Percentiles rank a stretch among this genome's conserved stretches.
Conservation (phyloP, 257 asterid genomes). For the Striga asiatica region DNA sequence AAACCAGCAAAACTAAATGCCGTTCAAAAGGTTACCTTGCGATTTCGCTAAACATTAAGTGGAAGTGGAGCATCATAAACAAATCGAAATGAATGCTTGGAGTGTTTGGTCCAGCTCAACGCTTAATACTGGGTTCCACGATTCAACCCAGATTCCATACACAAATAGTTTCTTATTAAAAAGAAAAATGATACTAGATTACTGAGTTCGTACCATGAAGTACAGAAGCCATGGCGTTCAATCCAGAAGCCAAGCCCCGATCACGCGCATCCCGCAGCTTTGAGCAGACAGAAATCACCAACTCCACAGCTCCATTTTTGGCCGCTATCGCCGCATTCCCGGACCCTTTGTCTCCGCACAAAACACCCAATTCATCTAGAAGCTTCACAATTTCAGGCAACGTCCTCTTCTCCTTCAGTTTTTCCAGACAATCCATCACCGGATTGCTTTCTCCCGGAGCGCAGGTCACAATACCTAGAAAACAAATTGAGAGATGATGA, state of each 20-base stretch:
- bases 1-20: background rate
- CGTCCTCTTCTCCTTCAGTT: slow-evolving; percentile 33
- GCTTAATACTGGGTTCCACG: background rate
- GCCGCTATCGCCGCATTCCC: slow-evolving; percentile 67
- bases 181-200: background rate
- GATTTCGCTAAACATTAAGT: too few species aligned
- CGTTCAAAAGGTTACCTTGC: too few species aligned
- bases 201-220: slow-evolving; percentile 48
- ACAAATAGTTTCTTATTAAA: background rate
- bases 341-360: slow-evolving; percentile 40
- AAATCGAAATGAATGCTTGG: too few species aligned
- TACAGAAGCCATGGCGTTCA: slow-evolving; percentile 55
- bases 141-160: background rate
- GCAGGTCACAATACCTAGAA: slow-evolving; percentile 64
- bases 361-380: slow-evolving; percentile 36
- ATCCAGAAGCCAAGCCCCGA: slow-evolving; percentile 42
- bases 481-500: too few species aligned
- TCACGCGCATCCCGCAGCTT: slow-evolving; percentile 39
- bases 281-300: slow-evolving; percentile 37
- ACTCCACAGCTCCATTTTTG: slow-evolving; percentile 60
- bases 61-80: background rate
- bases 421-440: slow-evolving; percentile 53
- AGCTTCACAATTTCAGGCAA: slow-evolving; percentile 23
- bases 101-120: too few species aligned
- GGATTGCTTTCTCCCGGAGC: slow-evolving; percentile 76